Conservation (phyloP, 495 filamentous ascomycete genomes). For the Niebla homalea region DNA sequence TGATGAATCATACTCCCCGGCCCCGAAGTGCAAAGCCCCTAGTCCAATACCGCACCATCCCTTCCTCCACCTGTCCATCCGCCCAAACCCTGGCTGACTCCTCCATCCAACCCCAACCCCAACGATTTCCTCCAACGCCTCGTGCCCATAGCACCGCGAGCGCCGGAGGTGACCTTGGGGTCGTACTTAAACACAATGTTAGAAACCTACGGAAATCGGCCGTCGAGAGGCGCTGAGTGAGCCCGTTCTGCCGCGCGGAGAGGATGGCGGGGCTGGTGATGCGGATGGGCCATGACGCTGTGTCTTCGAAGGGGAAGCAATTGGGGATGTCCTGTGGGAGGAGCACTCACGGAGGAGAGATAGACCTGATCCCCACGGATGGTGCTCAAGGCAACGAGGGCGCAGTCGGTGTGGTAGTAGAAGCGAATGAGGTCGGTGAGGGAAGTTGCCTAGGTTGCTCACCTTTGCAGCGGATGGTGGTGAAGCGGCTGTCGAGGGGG, state of each 20-base stretch:
- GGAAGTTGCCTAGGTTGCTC: conserved; percentile 78
- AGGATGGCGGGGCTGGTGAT: conserved; percentile 51
- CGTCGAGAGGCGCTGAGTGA: conserved; percentile 67
- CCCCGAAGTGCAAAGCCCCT: conserved; percentile 61
- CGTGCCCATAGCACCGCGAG: conserved; percentile 49
- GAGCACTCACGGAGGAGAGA: conserved; percentile 60
- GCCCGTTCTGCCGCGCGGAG: conserved; percentile 69
- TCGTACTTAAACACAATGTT: conserved; percentile 64
- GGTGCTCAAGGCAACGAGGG: conserved; percentile 79
- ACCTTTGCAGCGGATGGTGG: conserved; percentile 62
- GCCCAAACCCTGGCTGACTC: conserved; percentile 32
- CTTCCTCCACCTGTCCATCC: conserved; percentile 33
- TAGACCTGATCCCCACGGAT: conserved; percentile 85
- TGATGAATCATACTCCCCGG: too few relatives aligned
- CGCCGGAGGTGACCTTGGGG: conserved; percentile 40
- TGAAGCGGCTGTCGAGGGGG: conserved; percentile 76
- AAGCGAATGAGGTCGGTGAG: conserved; percentile 81
- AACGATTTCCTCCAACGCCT: conserved; percentile 32
- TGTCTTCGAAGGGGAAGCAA: conserved; percentile 89
- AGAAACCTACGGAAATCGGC: conserved; percentile 61
- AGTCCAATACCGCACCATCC: conserved; percentile 64
- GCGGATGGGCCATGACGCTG: conserved; percentile 64
- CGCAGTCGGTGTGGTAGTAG: conserved; percentile 66
- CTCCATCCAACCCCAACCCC: conserved; percentile 17
- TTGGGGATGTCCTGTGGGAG: conserved; percentile 61